These are phyloP conservation scores for Ophiostoma angusticollis DNA, from an alignment of 2,329 filamentous ascomycete species.

Conservation along the genomic window DNA sequence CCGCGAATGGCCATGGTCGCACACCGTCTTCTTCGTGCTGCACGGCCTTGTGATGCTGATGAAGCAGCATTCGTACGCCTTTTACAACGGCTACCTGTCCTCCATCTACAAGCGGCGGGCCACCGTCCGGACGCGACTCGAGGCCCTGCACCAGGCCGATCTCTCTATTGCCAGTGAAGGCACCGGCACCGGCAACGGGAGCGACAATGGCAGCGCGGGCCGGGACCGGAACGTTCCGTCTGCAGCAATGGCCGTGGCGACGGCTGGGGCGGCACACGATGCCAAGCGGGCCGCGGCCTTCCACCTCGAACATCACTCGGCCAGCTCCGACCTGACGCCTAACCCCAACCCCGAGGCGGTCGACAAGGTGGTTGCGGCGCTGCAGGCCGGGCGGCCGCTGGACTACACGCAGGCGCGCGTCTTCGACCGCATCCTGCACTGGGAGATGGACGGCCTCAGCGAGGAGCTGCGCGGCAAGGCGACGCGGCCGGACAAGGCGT, in stretches of 20 bases:
- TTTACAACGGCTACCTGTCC: slow-evolving; percentile 64
- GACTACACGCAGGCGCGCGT: slow-evolving; percentile 47
- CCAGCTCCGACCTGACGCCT: too few species aligned
- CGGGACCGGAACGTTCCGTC: too few species aligned
- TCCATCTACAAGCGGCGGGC: slow-evolving; percentile 40
- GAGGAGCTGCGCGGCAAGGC: slow-evolving; percentile 55
- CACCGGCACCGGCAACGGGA: not conserved
- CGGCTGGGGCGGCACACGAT: slow-evolving; percentile 18
- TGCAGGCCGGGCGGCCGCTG: slow-evolving; percentile 47
- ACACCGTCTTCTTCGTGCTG: slow-evolving; percentile 64
- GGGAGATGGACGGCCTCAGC: slow-evolving; percentile 50
- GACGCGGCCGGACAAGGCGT: slow-evolving; percentile 34
- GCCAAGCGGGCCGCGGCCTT: not conserved
- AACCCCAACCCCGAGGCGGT: slow-evolving; percentile 25
- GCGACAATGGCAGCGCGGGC: slow-evolving; percentile 1
- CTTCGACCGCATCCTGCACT: slow-evolving; percentile 53
- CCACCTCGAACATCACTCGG: not conserved
- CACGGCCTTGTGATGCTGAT: slow-evolving; percentile 66
- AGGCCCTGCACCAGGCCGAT: slow-evolving; percentile 12
- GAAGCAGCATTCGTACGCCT: slow-evolving; percentile 73
- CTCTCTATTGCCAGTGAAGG: slow-evolving; percentile 8
- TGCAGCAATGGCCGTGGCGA: slow-evolving; percentile 25
- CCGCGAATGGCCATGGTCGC: slow-evolving; percentile 72
- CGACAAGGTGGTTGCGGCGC: slow-evolving; percentile 45
- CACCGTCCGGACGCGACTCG: slow-evolving; percentile 33